Conservation (phyloP, 176 grass and related monocot genomes). For the Musa schizocarpa region DNA sequence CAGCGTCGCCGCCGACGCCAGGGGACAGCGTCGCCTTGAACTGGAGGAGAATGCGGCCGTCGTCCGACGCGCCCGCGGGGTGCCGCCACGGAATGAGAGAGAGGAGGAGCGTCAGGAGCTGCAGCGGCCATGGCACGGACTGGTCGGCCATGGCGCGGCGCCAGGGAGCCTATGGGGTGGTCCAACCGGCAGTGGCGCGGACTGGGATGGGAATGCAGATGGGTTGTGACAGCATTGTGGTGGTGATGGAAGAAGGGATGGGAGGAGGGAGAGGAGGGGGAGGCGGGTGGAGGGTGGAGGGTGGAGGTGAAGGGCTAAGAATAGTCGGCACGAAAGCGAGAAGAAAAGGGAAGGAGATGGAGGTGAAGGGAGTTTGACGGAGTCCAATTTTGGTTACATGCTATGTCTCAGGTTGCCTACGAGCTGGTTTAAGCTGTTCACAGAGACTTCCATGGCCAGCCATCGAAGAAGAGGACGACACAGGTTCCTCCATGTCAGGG, state of each 20-base stretch:
- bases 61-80: not conserved
- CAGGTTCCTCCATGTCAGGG: too few relatives aligned
- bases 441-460: too few relatives aligned
- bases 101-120: constrained; percentile 23
- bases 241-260: constrained; percentile 7
- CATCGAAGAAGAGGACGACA: too few relatives aligned
- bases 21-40: constrained; percentile 29
- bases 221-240: not conserved
- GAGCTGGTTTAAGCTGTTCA: too few relatives aligned
- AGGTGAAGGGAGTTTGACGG: too few relatives aligned
- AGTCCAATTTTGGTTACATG: too few relatives aligned
- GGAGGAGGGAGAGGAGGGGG: constrained; percentile 22
- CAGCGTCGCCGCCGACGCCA: not conserved
- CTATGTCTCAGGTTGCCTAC: too few relatives aligned
- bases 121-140: constrained; percentile 17
- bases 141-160: constrained; percentile 43
- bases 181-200: constrained; percentile 4
- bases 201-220: too few relatives aligned
- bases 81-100: not conserved
- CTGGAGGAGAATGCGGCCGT: constrained; percentile 25
- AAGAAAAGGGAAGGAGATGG: too few relatives aligned
- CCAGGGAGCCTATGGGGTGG: not conserved
- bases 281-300: constrained; percentile 4
- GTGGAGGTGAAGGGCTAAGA: constrained; percentile 36
- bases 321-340: constrained; percentile 27